Percentiles rank a stretch among this genome's conserved stretches.
Evolutionary conservation across 2,329 filamentous ascomycete species (phyloP).

Genomic region (Coleophoma cylindrospora): DNA sequence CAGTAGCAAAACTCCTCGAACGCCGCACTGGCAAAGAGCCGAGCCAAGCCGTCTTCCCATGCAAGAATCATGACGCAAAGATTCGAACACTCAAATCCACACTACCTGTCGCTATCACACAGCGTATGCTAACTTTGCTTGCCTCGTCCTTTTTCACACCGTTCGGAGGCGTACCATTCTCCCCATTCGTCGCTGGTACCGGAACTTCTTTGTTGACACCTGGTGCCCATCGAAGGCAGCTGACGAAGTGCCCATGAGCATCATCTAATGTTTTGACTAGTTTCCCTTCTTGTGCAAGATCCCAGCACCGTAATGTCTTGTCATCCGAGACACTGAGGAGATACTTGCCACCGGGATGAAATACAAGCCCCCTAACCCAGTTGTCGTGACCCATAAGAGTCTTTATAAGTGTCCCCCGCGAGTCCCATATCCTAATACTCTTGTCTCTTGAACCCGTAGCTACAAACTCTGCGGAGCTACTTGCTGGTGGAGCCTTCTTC

Average conservation of each 20-base stretch:
- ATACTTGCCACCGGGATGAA: slow-evolving; percentile 90
- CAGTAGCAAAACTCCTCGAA: slow-evolving; percentile 12
- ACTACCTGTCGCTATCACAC: slow-evolving; percentile 82
- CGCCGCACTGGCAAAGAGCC: slow-evolving; percentile 7
- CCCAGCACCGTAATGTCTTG: slow-evolving; percentile 91
- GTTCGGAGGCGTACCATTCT: slow-evolving; percentile 43
- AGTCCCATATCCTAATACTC: slow-evolving; percentile 85
- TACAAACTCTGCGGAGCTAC: slow-evolving; percentile 78
- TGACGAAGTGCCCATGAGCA: slow-evolving; percentile 80
- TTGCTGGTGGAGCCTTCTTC: slow-evolving; percentile 73
- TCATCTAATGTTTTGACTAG: slow-evolving; percentile 79
- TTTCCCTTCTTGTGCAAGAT: slow-evolving; percentile 82
- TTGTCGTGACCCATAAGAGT: slow-evolving; percentile 87
- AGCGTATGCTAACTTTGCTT: slow-evolving; percentile 63
- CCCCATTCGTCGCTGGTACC: slow-evolving; percentile 33
- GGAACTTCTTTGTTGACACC: slow-evolving; percentile 58
- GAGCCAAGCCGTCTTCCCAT: background rate
- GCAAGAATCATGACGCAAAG: slow-evolving; percentile 50
- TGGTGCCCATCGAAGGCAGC: slow-evolving; percentile 83
- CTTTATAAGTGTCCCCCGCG: slow-evolving; percentile 77
- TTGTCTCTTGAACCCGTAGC: slow-evolving; percentile 89
- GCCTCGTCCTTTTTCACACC: slow-evolving; percentile 38
- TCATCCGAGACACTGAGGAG: slow-evolving; percentile 83
- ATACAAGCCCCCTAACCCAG: slow-evolving; percentile 82
- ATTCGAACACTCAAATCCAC: slow-evolving; percentile 77